Conservation (phyloP, 2,329 filamentous ascomycete genomes). For the Calcarisporium arbuscula region DNA sequence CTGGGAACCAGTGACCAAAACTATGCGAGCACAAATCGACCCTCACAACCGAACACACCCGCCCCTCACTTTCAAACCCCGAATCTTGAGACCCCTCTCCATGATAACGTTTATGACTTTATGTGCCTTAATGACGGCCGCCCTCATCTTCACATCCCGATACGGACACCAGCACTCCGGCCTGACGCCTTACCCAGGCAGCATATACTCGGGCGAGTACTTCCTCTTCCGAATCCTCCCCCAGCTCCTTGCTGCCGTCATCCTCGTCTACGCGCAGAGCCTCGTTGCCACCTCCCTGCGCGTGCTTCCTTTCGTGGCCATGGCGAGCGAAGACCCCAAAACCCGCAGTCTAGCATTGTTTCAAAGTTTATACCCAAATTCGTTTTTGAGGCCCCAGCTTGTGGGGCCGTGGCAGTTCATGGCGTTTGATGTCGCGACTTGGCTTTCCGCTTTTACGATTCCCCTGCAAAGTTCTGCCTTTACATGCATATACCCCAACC, state of each 20-base stretch:
- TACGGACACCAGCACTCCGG: slow-evolving; percentile 59
- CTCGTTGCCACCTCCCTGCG: slow-evolving; percentile 70
- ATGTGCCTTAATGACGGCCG: slow-evolving; percentile 64
- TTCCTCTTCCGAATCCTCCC: slow-evolving; percentile 85
- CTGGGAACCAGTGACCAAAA: slow-evolving; percentile 29
- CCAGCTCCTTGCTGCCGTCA: slow-evolving; percentile 62
- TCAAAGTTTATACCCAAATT: slow-evolving; percentile 59
- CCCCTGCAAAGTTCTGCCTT: slow-evolving; percentile 77
- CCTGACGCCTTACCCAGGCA: slow-evolving; percentile 58
- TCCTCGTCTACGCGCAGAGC: slow-evolving; percentile 73
- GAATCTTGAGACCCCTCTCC: slow-evolving; percentile 60
- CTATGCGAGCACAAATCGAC: slow-evolving; percentile 28
- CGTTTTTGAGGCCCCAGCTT: slow-evolving; percentile 58
- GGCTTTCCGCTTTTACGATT: slow-evolving; percentile 73
- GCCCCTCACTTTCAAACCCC: slow-evolving; percentile 63
- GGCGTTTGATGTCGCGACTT: slow-evolving; percentile 61
- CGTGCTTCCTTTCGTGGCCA: slow-evolving; percentile 69
- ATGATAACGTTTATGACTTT: slow-evolving; percentile 55
- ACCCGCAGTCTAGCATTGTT: slow-evolving; percentile 61
- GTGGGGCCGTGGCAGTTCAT: slow-evolving; percentile 61
- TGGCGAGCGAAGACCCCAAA: slow-evolving; percentile 58
- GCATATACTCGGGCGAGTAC: slow-evolving; percentile 66
- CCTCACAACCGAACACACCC: slow-evolving; percentile 33
- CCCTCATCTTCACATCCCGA: slow-evolving; percentile 65
- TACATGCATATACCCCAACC: slow-evolving; percentile 51